Conservation (phyloP, 2,329 filamentous ascomycete species). For the Parastagonospora nodorum region DNA sequence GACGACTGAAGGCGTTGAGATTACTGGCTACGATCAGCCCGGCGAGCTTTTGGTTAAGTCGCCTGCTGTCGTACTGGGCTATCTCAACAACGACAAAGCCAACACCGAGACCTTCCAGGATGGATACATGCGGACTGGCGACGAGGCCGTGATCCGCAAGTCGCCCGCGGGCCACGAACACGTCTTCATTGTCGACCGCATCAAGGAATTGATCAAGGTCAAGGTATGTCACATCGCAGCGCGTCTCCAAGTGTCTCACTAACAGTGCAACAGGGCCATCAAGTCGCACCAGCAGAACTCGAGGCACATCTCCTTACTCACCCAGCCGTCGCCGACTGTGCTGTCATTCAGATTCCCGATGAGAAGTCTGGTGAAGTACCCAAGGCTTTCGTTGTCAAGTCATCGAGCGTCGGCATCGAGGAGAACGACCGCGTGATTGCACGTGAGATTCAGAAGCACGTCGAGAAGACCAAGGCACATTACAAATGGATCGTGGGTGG, state of each 20-base stretch:
- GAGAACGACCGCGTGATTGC: constrained; percentile 55
- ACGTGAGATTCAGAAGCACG: constrained; percentile 61
- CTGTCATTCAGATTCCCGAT: constrained; percentile 76
- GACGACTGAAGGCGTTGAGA: constrained; percentile 69
- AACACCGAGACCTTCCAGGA: constrained; percentile 81
- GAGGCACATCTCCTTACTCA: constrained; percentile 80
- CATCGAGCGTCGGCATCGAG: constrained; percentile 50
- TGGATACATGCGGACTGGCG: constrained; percentile 80
- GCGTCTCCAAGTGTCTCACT: neutral
- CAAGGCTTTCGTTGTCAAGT: constrained; percentile 68
- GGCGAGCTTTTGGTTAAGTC: constrained; percentile 82
- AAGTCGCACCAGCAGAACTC: constrained; percentile 83
- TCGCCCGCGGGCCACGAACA: constrained; percentile 72
- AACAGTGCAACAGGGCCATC: constrained; percentile 63
- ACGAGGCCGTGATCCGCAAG: constrained; percentile 64
- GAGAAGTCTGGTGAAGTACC: constrained; percentile 65
- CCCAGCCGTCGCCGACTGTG: constrained; percentile 74
- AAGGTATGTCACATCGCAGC: constrained; percentile 57
- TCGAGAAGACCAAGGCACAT: constrained; percentile 64
- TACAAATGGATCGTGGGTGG: constrained; percentile 66
- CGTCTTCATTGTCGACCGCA: constrained; percentile 81
- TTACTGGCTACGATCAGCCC: constrained; percentile 71
- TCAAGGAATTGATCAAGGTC: constrained; percentile 79
- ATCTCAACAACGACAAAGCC: constrained; percentile 84
- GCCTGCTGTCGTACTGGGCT: constrained; percentile 74